Conservation (phyloP, 352 stramenopile genomes). For the Pythium biforme region DNA sequence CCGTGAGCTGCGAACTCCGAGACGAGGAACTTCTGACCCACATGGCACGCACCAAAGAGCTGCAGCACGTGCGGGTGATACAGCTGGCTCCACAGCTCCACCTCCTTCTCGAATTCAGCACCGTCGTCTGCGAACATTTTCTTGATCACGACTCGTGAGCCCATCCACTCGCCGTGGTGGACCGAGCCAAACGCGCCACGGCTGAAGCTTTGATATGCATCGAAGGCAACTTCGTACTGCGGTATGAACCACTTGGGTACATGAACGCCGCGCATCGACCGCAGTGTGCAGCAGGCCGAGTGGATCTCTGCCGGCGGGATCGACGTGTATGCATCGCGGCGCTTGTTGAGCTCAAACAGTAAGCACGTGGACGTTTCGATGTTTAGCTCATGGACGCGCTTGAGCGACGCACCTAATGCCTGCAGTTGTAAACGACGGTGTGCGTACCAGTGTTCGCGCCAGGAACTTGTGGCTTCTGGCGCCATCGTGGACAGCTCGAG, state of each 20-base stretch:
- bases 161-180: conserved; percentile 35
- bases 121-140: conserved; percentile 16
- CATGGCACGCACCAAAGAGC: conserved; percentile 42
- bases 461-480: neutral
- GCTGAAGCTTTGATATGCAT: conserved; percentile 15
- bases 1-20: conserved; percentile 40
- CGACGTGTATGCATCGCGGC: neutral
- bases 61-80: conserved; percentile 39
- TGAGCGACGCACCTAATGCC: neutral
- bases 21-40: conserved; percentile 37
- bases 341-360: conserved; percentile 7
- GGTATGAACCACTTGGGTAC: conserved; percentile 17
- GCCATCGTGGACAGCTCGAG: neutral
- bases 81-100: conserved; percentile 35
- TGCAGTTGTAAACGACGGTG: neutral
- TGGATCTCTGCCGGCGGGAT: neutral
- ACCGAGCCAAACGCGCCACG: conserved; percentile 30
- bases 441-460: neutral
- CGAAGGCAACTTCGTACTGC: conserved; percentile 12
- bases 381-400: neutral
- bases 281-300: neutral
- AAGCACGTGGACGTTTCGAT: neutral
- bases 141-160: conserved; percentile 37
- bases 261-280: neutral
- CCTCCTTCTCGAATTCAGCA: conserved; percentile 34